Percentiles rank a stretch among this genome's conserved stretches.
Evolutionary conservation across 2,329 filamentous ascomycete genomes (phyloP).

Genomic region (Davidsoniella virescens): DNA sequence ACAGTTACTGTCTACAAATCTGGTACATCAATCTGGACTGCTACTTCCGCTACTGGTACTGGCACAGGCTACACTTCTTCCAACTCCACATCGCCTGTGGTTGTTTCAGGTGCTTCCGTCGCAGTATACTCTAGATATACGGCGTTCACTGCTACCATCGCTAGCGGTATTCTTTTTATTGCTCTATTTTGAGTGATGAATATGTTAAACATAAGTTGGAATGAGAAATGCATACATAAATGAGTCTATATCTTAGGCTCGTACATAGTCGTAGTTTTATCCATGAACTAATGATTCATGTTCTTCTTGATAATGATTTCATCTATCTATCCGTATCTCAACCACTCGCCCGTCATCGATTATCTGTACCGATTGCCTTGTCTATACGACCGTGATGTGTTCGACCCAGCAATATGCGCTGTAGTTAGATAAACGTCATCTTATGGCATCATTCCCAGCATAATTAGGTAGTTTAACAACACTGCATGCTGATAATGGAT

Average conservation of each 20-base stretch:
- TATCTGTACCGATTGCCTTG: too few relatives aligned
- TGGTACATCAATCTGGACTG: constrained; percentile 10
- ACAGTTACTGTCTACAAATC: constrained; percentile 10
- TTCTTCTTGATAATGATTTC: background rate
- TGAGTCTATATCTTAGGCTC: background rate
- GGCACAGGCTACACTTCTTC: constrained; percentile 3
- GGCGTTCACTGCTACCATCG: constrained; percentile 7
- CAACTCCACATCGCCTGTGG: constrained; percentile 2
- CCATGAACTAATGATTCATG: background rate
- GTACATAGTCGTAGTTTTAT: background rate
- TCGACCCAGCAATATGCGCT: too few relatives aligned
- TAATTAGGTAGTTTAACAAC: too few relatives aligned
- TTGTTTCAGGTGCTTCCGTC: constrained; percentile 4
- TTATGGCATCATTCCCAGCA: too few relatives aligned
- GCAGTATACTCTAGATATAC: background rate
- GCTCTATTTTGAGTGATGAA: background rate
- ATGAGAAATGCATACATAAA: too few relatives aligned
- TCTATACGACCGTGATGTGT: too few relatives aligned
- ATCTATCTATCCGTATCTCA: too few relatives aligned
- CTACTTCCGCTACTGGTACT: constrained; percentile 4
- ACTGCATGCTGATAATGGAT: too few relatives aligned
- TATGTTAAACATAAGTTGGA: too few relatives aligned
- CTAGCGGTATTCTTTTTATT: background rate
- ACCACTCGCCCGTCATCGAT: too few relatives aligned
- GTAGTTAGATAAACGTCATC: too few relatives aligned